A percentile compares a stretch with the other conserved stretches of the same genome.
Conservation (phyloP, 192 early-diverging fungal genomes). For the Chytriomyces sp. region DNA sequence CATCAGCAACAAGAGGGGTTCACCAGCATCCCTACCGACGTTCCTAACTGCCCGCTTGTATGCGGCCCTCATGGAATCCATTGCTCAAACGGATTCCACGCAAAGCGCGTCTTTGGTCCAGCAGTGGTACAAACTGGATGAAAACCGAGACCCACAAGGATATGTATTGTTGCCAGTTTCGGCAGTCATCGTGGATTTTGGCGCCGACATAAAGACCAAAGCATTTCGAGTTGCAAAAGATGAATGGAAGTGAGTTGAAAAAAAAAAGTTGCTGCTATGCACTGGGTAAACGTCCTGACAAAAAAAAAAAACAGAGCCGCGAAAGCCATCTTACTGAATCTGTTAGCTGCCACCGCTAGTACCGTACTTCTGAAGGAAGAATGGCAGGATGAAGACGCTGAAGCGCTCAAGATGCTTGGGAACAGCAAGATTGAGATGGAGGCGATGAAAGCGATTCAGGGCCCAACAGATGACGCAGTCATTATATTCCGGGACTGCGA, state of each 20-base stretch:
- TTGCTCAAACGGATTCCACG: not conserved
- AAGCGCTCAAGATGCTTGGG: conserved; percentile 6
- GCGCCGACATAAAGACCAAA: conserved; percentile 1
- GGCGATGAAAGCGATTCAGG: conserved; percentile 19
- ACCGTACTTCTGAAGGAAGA: not conserved
- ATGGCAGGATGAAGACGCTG: conserved; percentile 19
- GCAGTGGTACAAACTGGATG: conserved; percentile 34
- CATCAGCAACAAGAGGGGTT: conserved; percentile 19
- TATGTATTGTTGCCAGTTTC: conserved; percentile 29
- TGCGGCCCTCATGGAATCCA: not conserved
- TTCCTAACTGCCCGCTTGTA: not conserved
- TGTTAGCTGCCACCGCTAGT: not conserved
- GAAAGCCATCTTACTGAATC: not conserved
- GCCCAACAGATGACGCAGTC: conserved; percentile 36
- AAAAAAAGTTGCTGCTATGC: not conserved
- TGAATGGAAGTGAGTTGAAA: conserved; percentile 17
- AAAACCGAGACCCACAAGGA: conserved; percentile 16
- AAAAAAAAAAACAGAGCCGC: not conserved
- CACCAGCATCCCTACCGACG: conserved; percentile 1
- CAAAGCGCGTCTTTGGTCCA: not conserved
- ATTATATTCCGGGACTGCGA: conserved; percentile 23
- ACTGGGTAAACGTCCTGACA: not conserved
- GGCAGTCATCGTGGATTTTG: conserved; percentile 28
- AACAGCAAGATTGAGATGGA: conserved; percentile 23
- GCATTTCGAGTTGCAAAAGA: conserved; percentile 20